Evolutionary conservation across 2,329 filamentous ascomycete species (phyloP).

Genomic region (Penicillium sclerotigenum): DNA sequence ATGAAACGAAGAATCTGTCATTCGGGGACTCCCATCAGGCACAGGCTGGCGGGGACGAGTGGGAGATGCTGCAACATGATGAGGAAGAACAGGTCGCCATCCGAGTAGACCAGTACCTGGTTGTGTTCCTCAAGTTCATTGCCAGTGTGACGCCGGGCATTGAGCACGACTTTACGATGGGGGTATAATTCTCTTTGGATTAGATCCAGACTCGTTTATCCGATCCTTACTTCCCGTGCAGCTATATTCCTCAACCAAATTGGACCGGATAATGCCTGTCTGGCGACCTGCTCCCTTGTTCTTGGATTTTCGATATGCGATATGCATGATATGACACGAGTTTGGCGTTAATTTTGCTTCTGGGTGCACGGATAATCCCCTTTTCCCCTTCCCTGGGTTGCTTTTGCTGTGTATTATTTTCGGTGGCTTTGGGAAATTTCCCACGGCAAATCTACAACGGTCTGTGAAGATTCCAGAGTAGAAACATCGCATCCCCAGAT

Average conservation of each 20-base stretch:
- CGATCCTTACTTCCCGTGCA: not conserved
- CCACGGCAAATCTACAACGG: not conserved
- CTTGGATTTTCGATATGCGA: constrained; percentile 3
- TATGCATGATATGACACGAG: constrained; percentile 24
- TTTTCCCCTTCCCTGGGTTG: not conserved
- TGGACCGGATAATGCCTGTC: not conserved
- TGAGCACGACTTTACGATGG: constrained; percentile 97
- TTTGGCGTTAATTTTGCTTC: constrained; percentile 21
- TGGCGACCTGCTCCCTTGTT: not conserved
- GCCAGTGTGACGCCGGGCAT: constrained; percentile 92
- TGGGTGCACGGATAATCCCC: not conserved
- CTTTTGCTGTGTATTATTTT: not conserved
- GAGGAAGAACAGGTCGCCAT: constrained; percentile 50
- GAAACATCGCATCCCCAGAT: not conserved
- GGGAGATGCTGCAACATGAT: constrained; percentile 59
- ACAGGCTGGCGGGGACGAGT: constrained; percentile 55
- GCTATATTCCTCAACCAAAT: not conserved
- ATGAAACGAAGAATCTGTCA: constrained; percentile 66
- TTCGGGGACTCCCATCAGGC: constrained; percentile 49
- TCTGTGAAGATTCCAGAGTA: not conserved
- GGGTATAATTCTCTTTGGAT: constrained; percentile 57
- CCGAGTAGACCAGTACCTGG: constrained; percentile 51
- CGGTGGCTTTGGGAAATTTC: not conserved
- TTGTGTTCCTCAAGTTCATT: constrained; percentile 63
- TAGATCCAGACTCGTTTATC: not conserved